phyloP scores from a whole-genome alignment of 148 eudicot species.

The Persicaria maculosa region DNA sequence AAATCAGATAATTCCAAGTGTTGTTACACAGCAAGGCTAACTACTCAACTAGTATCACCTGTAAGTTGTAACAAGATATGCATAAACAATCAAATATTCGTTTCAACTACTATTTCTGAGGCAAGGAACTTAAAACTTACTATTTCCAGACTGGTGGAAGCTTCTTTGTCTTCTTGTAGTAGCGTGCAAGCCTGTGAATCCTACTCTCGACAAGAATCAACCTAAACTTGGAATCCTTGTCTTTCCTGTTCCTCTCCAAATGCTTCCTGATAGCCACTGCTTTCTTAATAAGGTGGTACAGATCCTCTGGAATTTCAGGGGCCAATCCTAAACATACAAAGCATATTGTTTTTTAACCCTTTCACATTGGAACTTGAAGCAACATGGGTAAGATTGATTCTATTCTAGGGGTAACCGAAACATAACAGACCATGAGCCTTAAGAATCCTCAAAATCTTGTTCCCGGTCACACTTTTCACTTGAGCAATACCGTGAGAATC shows the following conservation, averaged over 20 bases:
- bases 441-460: conserved; percentile 23
- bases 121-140: background rate
- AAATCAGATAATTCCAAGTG: too few species aligned
- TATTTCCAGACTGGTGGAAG: conserved; percentile 24
- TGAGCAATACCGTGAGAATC: conserved; percentile 18
- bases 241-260: conserved; percentile 31
- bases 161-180: conserved; percentile 36
- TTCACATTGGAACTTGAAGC: background rate
- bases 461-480: conserved; percentile 15
- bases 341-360: background rate
- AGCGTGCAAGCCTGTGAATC: conserved; percentile 31
- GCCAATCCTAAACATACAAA: conserved; percentile 17
- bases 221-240: conserved; percentile 31
- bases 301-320: conserved; percentile 31
- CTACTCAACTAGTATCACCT: background rate
- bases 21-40: too few species aligned
- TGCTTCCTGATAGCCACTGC: conserved; percentile 31
- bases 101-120: background rate
- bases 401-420: background rate
- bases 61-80: too few species aligned
- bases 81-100: background rate
- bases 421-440: conserved; percentile 28
- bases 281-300: conserved; percentile 30
- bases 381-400: background rate
- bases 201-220: conserved; percentile 33